Percentiles rank a stretch among this genome's conserved stretches.
Conservation (phyloP, 2,329 filamentous ascomycete species). For the Pseudocercospora pini-densiflorae region DNA sequence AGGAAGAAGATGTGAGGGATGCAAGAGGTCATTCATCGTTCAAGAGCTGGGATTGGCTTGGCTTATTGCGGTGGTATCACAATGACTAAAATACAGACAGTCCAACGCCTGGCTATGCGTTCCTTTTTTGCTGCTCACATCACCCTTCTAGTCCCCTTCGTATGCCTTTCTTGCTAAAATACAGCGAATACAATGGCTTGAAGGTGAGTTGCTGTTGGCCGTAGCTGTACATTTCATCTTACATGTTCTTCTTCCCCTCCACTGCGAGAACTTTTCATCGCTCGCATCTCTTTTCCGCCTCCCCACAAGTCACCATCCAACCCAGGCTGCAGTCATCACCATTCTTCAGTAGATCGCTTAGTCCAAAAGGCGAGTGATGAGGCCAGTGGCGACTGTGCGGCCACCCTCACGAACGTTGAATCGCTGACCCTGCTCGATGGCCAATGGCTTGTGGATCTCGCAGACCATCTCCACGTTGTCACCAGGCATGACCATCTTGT, state of each 20-base stretch:
- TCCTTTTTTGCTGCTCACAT: background rate
- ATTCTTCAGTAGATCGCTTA: conserved; percentile 24
- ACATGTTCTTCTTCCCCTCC: conserved; percentile 6
- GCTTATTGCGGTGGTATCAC: background rate
- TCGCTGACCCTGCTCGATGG: conserved; percentile 87
- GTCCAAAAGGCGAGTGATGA: conserved; percentile 46
- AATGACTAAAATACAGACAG: conserved; percentile 7
- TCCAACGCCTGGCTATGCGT: conserved; percentile 10
- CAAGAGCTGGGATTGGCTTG: conserved; percentile 9
- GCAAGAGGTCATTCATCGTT: background rate
- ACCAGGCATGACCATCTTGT: conserved; percentile 93
- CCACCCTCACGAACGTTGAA: conserved; percentile 99
- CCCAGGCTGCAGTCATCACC: background rate
- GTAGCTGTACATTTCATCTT: conserved; percentile 25
- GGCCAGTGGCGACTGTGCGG: conserved; percentile 55
- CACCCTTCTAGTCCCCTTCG: background rate
- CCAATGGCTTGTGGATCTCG: conserved; percentile 81
- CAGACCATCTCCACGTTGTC: conserved; percentile 99
- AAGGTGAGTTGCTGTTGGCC: conserved; percentile 9
- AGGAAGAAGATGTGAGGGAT: background rate
- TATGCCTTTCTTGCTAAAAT: background rate
- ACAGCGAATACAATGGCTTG: conserved; percentile 11
- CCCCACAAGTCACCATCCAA: conserved; percentile 1
- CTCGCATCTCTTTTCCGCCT: background rate
- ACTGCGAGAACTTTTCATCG: background rate